Conservation (phyloP, 495 filamentous ascomycete species). For the Neurospora sp. region DNA sequence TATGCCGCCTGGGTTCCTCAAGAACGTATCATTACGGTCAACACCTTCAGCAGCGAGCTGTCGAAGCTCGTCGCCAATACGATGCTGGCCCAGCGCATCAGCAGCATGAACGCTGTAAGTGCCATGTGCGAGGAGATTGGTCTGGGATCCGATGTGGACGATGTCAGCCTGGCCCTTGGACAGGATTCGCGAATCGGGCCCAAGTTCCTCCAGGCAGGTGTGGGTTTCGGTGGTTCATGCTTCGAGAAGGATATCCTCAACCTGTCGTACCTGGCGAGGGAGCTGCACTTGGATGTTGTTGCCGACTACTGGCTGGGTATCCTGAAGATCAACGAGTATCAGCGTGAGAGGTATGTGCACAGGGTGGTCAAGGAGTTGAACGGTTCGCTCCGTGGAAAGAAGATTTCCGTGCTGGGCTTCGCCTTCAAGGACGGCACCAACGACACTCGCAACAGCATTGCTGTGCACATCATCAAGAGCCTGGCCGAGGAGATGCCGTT, state of each 20-base stretch:
- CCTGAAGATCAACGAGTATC: conserved; percentile 67
- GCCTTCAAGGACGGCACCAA: conserved; percentile 77
- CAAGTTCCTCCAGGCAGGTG: conserved; percentile 64
- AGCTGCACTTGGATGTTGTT: conserved; percentile 58
- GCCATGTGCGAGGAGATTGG: conserved; percentile 73
- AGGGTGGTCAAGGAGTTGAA: conserved; percentile 57
- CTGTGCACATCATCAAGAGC: conserved; percentile 54
- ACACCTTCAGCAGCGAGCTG: conserved; percentile 72
- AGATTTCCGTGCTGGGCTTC: conserved; percentile 64
- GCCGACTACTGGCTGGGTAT: conserved; percentile 68
- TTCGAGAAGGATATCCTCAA: conserved; percentile 78
- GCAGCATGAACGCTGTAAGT: conserved; percentile 70
- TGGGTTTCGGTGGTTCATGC: conserved; percentile 75
- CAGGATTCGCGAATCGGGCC: conserved; percentile 60
- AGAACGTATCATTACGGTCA: conserved; percentile 56
- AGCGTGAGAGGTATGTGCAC: conserved; percentile 55
- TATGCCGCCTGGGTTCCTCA: conserved; percentile 65
- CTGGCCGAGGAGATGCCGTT: conserved; percentile 51
- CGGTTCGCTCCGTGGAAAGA: conserved; percentile 59
- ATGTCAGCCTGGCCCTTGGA: conserved; percentile 60
- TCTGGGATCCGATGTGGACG: conserved; percentile 53
- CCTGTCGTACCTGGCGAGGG: conserved; percentile 63
- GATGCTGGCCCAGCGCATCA: conserved; percentile 74
- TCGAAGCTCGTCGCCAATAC: conserved; percentile 74
- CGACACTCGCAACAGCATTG: conserved; percentile 64